Conservation (phyloP, 345 rosid genomes). For the Schrenkiella parvula region DNA sequence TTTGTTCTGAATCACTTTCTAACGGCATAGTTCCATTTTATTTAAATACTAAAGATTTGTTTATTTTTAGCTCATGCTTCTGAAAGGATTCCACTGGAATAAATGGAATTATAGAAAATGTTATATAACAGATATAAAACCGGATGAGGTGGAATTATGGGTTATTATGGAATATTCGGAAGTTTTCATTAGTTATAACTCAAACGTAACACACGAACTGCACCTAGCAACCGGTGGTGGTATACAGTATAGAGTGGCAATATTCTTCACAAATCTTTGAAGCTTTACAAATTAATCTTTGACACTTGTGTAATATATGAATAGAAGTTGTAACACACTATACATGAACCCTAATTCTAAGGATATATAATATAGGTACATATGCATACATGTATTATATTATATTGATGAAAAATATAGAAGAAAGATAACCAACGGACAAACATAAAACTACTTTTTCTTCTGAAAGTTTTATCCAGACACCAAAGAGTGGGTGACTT, state of each 20-base stretch:
- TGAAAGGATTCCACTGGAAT: too few species aligned
- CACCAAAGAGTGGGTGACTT: slow-evolving; percentile 16
- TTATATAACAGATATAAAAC: not conserved
- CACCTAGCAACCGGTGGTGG: not conserved
- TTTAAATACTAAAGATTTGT: too few species aligned
- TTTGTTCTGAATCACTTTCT: too few species aligned
- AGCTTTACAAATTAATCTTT: not conserved
- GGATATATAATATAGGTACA: not conserved
- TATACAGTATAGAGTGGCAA: not conserved
- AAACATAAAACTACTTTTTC: slow-evolving; percentile 25
- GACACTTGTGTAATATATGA: not conserved
- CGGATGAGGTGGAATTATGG: not conserved
- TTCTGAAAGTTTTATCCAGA: slow-evolving; percentile 2
- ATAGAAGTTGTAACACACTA: not conserved
- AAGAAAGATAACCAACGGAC: slow-evolving; percentile 15
- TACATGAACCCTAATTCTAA: not conserved
- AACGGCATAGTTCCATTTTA: too few species aligned
- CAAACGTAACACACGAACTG: slow-evolving; percentile 2
- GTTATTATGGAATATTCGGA: not conserved
- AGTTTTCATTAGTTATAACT: not conserved
- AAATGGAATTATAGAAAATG: not conserved
- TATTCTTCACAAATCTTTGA: not conserved
- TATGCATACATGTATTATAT: not conserved
- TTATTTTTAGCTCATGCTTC: too few species aligned
- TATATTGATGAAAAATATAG: slow-evolving; percentile 17